phyloP scores from a whole-genome alignment of 2,329 filamentous ascomycete species.

The Massarina eburnea region DNA sequence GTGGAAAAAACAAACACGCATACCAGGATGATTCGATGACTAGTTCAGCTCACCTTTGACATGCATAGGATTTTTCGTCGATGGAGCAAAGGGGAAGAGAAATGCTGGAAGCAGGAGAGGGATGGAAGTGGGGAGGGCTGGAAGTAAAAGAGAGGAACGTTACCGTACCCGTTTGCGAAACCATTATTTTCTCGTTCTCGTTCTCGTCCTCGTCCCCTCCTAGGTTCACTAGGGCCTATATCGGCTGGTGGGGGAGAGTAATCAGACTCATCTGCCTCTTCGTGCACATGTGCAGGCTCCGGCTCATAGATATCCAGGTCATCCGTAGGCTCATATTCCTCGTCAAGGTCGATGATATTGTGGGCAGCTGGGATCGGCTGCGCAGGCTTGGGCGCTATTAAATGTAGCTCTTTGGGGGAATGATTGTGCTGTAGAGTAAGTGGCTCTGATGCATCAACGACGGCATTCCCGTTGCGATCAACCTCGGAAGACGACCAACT shows the following conservation, averaged over 20 bases:
- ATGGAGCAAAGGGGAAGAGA: conserved; percentile 18
- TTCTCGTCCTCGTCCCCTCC: conserved; percentile 28
- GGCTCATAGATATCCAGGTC: conserved; percentile 44
- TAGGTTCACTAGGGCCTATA: conserved; percentile 28
- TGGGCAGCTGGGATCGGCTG: conserved; percentile 17
- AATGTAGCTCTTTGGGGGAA: conserved; percentile 13
- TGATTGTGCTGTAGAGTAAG: conserved; percentile 29
- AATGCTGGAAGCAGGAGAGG: not conserved
- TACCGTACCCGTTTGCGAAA: conserved; percentile 35
- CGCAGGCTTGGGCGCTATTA: conserved; percentile 19
- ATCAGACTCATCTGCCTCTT: conserved; percentile 44
- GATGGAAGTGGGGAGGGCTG: conserved; percentile 29
- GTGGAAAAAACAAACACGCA: too few species aligned
- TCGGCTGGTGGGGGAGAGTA: conserved; percentile 51
- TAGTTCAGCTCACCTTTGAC: not conserved
- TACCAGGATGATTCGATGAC: not conserved
- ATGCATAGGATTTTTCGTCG: not conserved
- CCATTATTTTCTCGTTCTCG: conserved; percentile 21
- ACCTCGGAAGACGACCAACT: conserved; percentile 65
- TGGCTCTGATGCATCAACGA: conserved; percentile 34
- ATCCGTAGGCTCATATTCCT: conserved; percentile 44
- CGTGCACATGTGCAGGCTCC: conserved; percentile 26
- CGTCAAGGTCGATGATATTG: conserved; percentile 40
- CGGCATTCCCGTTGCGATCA: conserved; percentile 31
- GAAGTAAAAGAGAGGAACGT: conserved; percentile 12